Base-by-base conservation (phyloP, 2,329 filamentous ascomycete species). In the Diaporthe sp. region DNA sequence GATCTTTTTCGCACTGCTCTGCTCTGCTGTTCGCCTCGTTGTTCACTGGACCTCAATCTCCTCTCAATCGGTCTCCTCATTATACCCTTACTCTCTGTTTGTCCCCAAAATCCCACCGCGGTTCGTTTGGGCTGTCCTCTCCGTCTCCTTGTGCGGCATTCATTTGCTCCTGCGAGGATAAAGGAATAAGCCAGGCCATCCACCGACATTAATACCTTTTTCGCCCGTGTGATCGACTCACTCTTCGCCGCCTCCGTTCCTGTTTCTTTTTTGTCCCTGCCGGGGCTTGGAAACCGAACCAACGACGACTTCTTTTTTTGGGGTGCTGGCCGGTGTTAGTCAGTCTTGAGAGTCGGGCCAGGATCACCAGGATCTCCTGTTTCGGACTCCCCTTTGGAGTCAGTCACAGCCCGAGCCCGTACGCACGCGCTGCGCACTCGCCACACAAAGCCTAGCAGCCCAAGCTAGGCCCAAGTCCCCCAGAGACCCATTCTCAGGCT, bases 121-220 rank as follows among this genome's bases (percentile, higher is more conserved):
- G 79, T 76, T 77, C 77, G 78, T 78, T 78, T 79, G 78, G 77
- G 39, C 67, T 70, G 25, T 61, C 65, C 17, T 13, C 39, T 59
- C 42, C 37, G n/a, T 53, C 57, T 59, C 34, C 55, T 72, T 62
- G 51, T 72, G 57, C 73, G 80, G 82, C 82, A 84, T 83, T 84
- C 79, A 81, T 79, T 83, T 83, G 82, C 82, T 79, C 79, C 80
- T 82, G 81, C 82, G 82, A 81, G 80, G 79, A 82, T 78, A 79
- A 78, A 67, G 71, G 42, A 55, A 78, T 76, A 65, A 76, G 62
- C n/a, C 58, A 74, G 78, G 74, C 78, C 78, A 75, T 68, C 70
- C 34, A 53, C 55, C 65, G 74, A 39, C 34, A 67, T 70, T 70
- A 69, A 70, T 69, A 70, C 57, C 75, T 25, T 42, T 61, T 46